Base-by-base conservation (phyloP, 1,139 yeast species). In the Taiozyma sp. region DNA sequence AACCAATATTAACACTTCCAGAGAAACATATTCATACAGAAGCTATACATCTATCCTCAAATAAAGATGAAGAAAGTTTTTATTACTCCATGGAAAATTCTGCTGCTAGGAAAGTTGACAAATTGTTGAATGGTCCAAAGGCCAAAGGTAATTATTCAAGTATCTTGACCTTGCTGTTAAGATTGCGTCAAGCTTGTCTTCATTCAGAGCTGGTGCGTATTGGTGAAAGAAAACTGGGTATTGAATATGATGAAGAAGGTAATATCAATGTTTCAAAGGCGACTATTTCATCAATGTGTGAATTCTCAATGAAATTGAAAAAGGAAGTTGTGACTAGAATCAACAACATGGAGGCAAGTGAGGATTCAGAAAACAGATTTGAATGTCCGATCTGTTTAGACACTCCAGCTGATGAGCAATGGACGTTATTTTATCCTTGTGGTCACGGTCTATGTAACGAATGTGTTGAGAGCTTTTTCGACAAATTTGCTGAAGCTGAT, bases 151-250 rank as follows among this genome's bases (percentile, higher is more conserved):
- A 74, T 48, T 81, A 79, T 61, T 76, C 85, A 6, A 77, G 77
- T 52, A 83, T 89, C 51, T 76, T 93, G 59, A 83, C 90, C 0
- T 69, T 91, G 60, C 74, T 93, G 53, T 70, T 91, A 45, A 76
- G 98, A 48, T 73, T 93, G 59, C 76, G 99, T 54, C 98, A 93
- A 68, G 95, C 96, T 2, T 88, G 97, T 64, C 84, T 91, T 60
- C 98, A 93, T 67, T 81, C 84, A 43, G 83, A 79, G 59, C 71
- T 93, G 51, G 93, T 89, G 40, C 79, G 81, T 54, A 73, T 86
- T 49, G 91, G 91, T 28, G 79, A 75, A 59, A 65, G 72, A 58
- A 75, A 68, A 54, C 69, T 52, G 44, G 63, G 62, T 41, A 53
- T 56, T 11, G 22, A 49, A 11, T 57, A 55, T 46, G 67, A 61